A percentile compares a stretch with the other conserved stretches of the same genome.
These are phyloP conservation scores for Mycena filopes DNA, from an alignment of 768 basidiomycete species.

Conservation along the genomic window DNA sequence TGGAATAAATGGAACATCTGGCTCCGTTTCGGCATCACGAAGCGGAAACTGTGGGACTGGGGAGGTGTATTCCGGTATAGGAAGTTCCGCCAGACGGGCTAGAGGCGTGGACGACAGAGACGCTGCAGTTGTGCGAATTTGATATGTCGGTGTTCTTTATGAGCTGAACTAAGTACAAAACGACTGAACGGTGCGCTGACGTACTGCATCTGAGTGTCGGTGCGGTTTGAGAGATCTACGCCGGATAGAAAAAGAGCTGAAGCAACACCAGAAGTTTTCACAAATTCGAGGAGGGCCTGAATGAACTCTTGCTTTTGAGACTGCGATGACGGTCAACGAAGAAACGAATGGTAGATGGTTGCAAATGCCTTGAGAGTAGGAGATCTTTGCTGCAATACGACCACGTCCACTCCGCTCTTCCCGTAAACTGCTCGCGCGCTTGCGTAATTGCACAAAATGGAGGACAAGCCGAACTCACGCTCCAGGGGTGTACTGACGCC, in stretches of 20 bases:
- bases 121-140: slow-evolving; percentile 56
- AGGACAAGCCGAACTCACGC: slow-evolving; percentile 56
- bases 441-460: slow-evolving; percentile 13
- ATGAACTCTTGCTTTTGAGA: slow-evolving; percentile 76
- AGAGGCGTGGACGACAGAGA: slow-evolving; percentile 57
- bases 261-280: slow-evolving; percentile 58
- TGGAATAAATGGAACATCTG: slow-evolving; percentile 75
- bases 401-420: slow-evolving; percentile 55
- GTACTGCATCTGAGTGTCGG: slow-evolving; percentile 83
- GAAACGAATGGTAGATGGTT: not conserved
- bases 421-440: slow-evolving; percentile 68
- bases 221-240: slow-evolving; percentile 78
- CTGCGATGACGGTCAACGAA: slow-evolving; percentile 46
- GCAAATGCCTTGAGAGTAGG: slow-evolving; percentile 76
- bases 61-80: slow-evolving; percentile 65
- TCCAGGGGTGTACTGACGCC: slow-evolving; percentile 83
- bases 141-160: slow-evolving; percentile 72
- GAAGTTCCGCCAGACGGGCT: slow-evolving; percentile 54
- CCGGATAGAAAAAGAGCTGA: slow-evolving; percentile 76
- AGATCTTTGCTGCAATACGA: slow-evolving; percentile 82
- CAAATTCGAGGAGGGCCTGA: slow-evolving; percentile 65
- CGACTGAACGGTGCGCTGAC: slow-evolving; percentile 36
- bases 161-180: not conserved
- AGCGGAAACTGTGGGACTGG: slow-evolving; percentile 51
- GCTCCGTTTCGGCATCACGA: slow-evolving; percentile 36